Evolutionary conservation across 371 early-diverging fungal genomes (phyloP).

Genomic region (Gilbertella persicaria): DNA sequence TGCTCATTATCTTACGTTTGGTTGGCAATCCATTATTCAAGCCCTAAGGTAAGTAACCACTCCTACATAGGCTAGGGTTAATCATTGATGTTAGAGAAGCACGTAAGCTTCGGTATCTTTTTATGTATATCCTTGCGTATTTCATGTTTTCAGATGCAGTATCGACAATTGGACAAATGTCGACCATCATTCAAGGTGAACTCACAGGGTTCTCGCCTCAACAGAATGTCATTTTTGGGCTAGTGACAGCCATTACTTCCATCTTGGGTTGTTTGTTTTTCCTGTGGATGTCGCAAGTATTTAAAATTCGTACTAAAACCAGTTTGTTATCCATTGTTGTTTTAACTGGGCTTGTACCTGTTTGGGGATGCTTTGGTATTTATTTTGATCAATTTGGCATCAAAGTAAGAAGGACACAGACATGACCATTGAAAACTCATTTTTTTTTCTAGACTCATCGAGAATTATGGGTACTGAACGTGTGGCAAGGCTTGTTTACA

Average conservation of each 20-base stretch:
- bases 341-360: slow-evolving; percentile 25
- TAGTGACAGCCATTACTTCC: slow-evolving; percentile 34
- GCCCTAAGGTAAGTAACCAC: slow-evolving; percentile 10
- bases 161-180: slow-evolving; percentile 39
- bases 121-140: slow-evolving; percentile 38
- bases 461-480: slow-evolving; percentile 44
- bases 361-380: slow-evolving; percentile 48
- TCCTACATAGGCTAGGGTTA: too few species aligned
- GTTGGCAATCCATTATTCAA: slow-evolving; percentile 32
- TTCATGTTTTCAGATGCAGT: slow-evolving; percentile 50
- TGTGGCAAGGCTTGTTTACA: slow-evolving; percentile 45
- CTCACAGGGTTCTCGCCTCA: slow-evolving; percentile 37
- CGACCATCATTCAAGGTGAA: slow-evolving; percentile 30
- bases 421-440: too few species aligned
- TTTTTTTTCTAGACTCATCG: slow-evolving; percentile 3
- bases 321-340: slow-evolving; percentile 34
- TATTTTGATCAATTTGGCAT: slow-evolving; percentile 26
- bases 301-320: slow-evolving; percentile 32
- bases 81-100: slow-evolving; percentile 35
- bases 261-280: slow-evolving; percentile 43
- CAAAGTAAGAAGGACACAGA: slow-evolving; percentile 8
- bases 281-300: slow-evolving; percentile 34
- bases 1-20: slow-evolving; percentile 35
- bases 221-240: slow-evolving; percentile 29
- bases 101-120: slow-evolving; percentile 43